Evolutionary conservation across 805 yeast genomes (phyloP), one percentile per base, ranked within the genome.

Genomic region (Diddensiella transvaalensis): DNA sequence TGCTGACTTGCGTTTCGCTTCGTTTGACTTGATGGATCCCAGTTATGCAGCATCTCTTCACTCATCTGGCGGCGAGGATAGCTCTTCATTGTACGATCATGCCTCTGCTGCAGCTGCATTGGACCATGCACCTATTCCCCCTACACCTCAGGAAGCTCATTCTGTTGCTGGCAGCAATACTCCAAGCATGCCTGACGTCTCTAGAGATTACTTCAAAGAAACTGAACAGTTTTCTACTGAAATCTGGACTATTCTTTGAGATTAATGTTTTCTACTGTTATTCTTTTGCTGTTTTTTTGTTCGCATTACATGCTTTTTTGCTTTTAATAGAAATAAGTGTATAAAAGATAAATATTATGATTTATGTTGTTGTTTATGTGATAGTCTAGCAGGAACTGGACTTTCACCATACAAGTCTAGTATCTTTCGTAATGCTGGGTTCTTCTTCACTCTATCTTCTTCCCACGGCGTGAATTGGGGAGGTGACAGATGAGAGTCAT

Each of bases 391-490:
- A 15, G 3, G 19, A 11, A 22, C 13, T 40, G 40, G 40, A n/a
- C 32, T 43, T 21, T 33, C 33, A 22, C 17, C 26, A 40, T 40
- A 40, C 4, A 33, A 11, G 35, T 51, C 46, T 24, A 51, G 23
- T 15, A 26, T 42, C n/a, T 42, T 13, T 15, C 46, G 29, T 3
- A 46, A 37, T 5, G 42, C 18, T 3, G 51, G 43, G 23, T 22
- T 17, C 22, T 35, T 42, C 18, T 24, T 30, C 23, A 55, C 15
- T 2, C 60, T 50, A 37, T 63, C 67, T 38, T 50, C 49, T 44
- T 63, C 67, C 67, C 67, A 63, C 4, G 67, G 67, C 6, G 67
- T 62, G 40, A 59, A 19, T 8, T 10, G 17, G 8, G 38, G 38
- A 15, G 38, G 38, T 8, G 38, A 35, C 8, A 18, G 8, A 36